Conservation (phyloP, 2,329 filamentous ascomycete genomes). For the Metarhizium anisopliae region DNA sequence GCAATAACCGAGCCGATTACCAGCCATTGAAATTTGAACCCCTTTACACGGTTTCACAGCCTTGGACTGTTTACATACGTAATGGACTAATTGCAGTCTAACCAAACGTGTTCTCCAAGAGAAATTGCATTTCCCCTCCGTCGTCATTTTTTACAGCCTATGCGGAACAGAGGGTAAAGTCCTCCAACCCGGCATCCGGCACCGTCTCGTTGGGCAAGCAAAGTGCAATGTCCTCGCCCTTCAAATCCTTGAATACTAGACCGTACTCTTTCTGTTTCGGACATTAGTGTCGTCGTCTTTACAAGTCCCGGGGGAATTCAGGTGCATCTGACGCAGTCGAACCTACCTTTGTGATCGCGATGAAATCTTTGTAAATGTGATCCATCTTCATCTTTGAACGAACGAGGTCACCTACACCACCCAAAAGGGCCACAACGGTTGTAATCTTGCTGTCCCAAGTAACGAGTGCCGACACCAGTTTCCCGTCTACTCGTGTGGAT, state of each 20-base stretch:
- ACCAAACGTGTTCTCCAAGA: too few relatives aligned
- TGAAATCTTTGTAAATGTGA: conserved; percentile 28
- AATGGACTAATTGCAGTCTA: too few relatives aligned
- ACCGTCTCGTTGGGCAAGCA: conserved; percentile 18
- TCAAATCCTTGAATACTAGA: conserved; percentile 17
- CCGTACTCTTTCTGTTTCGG: conserved; percentile 18
- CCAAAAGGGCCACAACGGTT: conserved; percentile 28
- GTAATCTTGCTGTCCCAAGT: conserved; percentile 36
- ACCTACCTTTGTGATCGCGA: conserved; percentile 19
- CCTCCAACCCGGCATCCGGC: conserved; percentile 16
- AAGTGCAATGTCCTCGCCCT: conserved; percentile 20
- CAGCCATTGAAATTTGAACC: too few relatives aligned
- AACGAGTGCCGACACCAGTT: conserved; percentile 27
- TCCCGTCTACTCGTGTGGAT: conserved; percentile 28
- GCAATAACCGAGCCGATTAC: background rate
- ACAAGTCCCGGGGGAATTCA: background rate
- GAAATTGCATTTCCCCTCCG: background rate
- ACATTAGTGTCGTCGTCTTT: background rate
- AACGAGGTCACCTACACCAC: conserved; percentile 28
- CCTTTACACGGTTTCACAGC: too few relatives aligned
- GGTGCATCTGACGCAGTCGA: background rate
- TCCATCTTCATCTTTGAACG: conserved; percentile 27
- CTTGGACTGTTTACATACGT: too few relatives aligned
- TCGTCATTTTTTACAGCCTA: background rate
- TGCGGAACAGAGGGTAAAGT: conserved; percentile 14